Percentiles rank a stretch among this genome's conserved stretches.
Evolutionary conservation across 169 alveolate genomes (phyloP).

Genomic region (Babesia gibsoni): DNA sequence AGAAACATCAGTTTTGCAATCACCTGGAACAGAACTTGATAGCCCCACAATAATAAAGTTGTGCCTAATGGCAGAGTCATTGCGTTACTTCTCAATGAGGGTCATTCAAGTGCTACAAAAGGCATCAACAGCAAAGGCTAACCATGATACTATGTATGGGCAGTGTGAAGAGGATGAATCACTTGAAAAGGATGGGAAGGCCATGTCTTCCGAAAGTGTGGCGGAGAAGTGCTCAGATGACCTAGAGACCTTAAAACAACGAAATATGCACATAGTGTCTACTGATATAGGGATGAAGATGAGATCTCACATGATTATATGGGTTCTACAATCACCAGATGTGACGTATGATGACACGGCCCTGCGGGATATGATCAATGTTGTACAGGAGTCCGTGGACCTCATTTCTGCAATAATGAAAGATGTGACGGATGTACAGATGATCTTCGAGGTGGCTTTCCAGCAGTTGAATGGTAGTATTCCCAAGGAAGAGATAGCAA

Average conservation of each 20-base stretch:
- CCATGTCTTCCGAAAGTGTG: too few relatives aligned
- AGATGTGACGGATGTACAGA: constrained; percentile 20
- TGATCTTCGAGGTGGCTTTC: constrained; percentile 16
- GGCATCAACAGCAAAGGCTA: background rate
- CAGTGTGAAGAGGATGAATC: background rate
- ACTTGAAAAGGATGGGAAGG: background rate
- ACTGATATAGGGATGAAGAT: background rate
- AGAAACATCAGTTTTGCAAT: constrained; percentile 6
- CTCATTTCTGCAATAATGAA: background rate
- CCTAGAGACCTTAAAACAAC: constrained; percentile 5
- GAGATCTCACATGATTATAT: background rate
- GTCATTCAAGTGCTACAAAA: background rate
- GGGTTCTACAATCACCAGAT: constrained; percentile 8
- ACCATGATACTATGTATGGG: background rate
- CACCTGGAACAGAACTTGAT: background rate
- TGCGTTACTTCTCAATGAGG: constrained; percentile 29
- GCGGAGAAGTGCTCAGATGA: constrained; percentile 10
- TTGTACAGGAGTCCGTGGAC: constrained; percentile 9
- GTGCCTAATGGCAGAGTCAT: constrained; percentile 23
- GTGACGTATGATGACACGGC: constrained; percentile 7
- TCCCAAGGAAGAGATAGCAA: background rate
- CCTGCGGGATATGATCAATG: constrained; percentile 4
- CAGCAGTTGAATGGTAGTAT: background rate
- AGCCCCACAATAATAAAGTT: background rate
- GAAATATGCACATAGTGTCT: background rate